Evolutionary conservation across 73 alveolate genomes (phyloP).

Genomic region (Symbiodinium pilosum): DNA sequence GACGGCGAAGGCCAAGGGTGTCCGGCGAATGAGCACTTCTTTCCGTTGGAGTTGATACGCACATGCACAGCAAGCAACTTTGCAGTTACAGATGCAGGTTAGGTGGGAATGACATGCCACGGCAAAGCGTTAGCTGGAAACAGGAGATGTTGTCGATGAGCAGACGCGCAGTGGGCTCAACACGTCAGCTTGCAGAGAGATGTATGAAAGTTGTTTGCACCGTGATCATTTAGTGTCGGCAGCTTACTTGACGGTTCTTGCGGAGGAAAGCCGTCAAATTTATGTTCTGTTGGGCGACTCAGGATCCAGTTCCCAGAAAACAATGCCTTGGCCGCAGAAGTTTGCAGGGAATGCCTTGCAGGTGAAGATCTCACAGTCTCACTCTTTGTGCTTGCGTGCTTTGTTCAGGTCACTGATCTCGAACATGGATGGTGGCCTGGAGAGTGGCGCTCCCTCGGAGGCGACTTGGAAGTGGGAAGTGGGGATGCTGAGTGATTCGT

Average conservation of each 20-base stretch:
- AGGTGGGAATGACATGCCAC: no score
- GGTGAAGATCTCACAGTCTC: no score
- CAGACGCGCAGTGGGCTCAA: not conserved
- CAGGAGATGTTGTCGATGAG: not conserved
- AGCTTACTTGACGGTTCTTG: no score
- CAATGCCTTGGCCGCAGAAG: not conserved
- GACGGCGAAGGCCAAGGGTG: not conserved
- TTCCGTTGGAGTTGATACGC: not conserved
- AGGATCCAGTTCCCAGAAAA: not conserved
- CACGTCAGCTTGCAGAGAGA: not conserved
- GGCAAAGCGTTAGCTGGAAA: no score
- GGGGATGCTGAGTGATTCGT: no score
- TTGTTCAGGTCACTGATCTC: conserved; percentile 16
- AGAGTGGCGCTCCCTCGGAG: conserved; percentile 46
- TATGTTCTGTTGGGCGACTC: no score
- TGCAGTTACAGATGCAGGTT: no score
- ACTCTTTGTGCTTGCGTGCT: no score
- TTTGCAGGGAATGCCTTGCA: not conserved
- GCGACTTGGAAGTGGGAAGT: no score
- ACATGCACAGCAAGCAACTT: not conserved
- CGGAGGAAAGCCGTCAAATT: no score
- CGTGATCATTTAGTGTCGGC: no score
- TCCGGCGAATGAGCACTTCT: not conserved
- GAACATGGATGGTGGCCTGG: conserved; percentile 30
- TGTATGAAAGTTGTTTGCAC: no score